Evolutionary conservation across 2,329 filamentous ascomycete species (phyloP), one percentile per base, ranked within the genome.

Genomic region (Arthrinium puccinioides): DNA sequence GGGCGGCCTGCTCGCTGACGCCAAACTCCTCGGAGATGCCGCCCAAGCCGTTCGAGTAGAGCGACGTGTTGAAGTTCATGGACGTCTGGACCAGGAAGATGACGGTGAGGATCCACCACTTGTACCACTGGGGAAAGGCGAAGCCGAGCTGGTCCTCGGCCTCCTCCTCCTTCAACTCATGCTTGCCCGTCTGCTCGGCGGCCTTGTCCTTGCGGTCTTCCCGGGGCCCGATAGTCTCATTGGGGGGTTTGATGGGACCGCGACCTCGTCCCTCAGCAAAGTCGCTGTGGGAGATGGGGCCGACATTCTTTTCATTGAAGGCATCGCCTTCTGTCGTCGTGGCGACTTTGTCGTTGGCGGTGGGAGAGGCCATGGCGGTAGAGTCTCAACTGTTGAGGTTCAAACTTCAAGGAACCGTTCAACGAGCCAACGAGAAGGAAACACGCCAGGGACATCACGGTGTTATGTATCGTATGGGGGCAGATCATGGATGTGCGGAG

Each of bases 11-110:
- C 20, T 65, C 64, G 43, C 78, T 82, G 43, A 90, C 79, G 32
- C 62, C 47, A 46, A 85, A 92, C 43, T 87, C 72, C 15, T 79
- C 64, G 0, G 74, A 66, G 35, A 87, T 84, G 18, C 82, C 81
- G 2, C 56, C 53, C 20, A 84, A 64, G 32, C 76, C 82, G 47
- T 85, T 85, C 16, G 80, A 84, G 61, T 85, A 86, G 6, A 86
- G 67, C 36, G 76, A 81, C 4, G 82, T 84, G 62, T 86, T 86
- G 67, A 86, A 84, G 64, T 86, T 86, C 82, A 86, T 86, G 4
- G 82, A 85, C 2, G 79, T 74, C 54, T 86, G 82, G 5, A 86
- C 80, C 48, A 80, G 63, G 63, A 85, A 85, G 56, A 86, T 83
- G 54, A 85, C 70, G n/a, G 70, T 71, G 39, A 86, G 71, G 49